These are phyloP conservation scores for Pulveroboletus sp. DNA, from an alignment of 1,284 basidiomycete species.

Conservation along the genomic window DNA sequence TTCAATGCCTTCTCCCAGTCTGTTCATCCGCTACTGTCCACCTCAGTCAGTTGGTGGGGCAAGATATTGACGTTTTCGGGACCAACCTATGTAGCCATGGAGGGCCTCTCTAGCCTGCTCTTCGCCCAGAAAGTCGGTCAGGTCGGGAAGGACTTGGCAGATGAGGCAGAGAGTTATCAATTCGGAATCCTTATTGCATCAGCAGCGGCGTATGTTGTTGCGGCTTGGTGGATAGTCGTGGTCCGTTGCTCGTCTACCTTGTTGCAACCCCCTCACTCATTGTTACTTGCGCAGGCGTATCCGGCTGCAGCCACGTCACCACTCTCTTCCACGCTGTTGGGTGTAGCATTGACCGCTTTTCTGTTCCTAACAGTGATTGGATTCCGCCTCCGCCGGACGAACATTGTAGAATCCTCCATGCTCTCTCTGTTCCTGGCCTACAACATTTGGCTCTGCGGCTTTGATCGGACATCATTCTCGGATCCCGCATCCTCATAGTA, in stretches of 20 bases:
- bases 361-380: constrained; percentile 90
- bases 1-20: constrained; percentile 76
- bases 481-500: constrained; percentile 78
- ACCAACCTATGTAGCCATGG: constrained; percentile 78
- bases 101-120: constrained; percentile 80
- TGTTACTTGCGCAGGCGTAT: constrained; percentile 54
- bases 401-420: constrained; percentile 89
- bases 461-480: constrained; percentile 66
- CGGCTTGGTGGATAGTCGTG: constrained; percentile 79
- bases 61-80: constrained; percentile 67
- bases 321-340: constrained; percentile 81
- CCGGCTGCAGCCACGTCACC: constrained; percentile 79
- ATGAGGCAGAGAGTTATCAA: constrained; percentile 70
- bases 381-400: constrained; percentile 85
- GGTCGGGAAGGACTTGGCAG: constrained; percentile 68
- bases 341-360: constrained; percentile 69
- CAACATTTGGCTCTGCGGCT: constrained; percentile 81
- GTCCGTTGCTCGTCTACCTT: constrained; percentile 45
- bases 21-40: constrained; percentile 57
- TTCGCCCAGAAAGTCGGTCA: constrained; percentile 81
- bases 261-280: constrained; percentile 3
- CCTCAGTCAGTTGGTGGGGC: constrained; percentile 71
- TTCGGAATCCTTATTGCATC: constrained; percentile 72
- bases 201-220: constrained; percentile 72
- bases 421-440: constrained; percentile 86